phyloP scores from a whole-genome alignment of 352 stramenopile genomes.

The Blastocystis sp. region DNA sequence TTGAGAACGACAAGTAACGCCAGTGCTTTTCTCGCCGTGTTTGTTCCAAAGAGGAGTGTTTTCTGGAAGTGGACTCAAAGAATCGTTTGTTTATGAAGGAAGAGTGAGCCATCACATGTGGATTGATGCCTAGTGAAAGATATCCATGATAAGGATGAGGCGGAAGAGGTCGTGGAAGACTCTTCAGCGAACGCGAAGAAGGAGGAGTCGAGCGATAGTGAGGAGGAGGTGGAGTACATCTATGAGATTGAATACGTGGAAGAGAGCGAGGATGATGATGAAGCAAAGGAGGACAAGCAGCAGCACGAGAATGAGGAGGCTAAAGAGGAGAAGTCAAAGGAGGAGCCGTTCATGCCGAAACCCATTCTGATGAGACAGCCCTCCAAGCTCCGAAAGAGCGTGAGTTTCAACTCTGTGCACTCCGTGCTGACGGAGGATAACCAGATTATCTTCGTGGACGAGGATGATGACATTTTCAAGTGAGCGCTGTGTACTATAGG shows the following conservation, averaged over 20 bases:
- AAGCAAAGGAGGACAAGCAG: not conserved
- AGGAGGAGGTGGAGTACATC: conserved; percentile 59
- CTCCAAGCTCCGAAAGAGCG: conserved; percentile 27
- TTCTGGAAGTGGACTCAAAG: not conserved
- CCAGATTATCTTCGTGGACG: conserved; percentile 57
- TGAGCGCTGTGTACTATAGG: too few relatives aligned
- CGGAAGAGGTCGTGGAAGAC: conserved; percentile 23
- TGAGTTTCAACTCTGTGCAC: conserved; percentile 62
- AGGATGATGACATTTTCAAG: conserved; percentile 66
- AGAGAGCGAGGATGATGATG: conserved; percentile 17
- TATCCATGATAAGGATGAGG: not conserved
- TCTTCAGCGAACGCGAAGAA: not conserved
- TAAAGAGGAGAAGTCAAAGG: not conserved
- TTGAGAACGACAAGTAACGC: conserved; percentile 85
- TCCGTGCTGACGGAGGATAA: conserved; percentile 48
- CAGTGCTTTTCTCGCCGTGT: not conserved
- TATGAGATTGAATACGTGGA: conserved; percentile 61
- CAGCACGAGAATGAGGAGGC: not conserved
- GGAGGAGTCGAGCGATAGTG: not conserved
- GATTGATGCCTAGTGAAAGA: not conserved
- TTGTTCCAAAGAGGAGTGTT: conserved; percentile 18
- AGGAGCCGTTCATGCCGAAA: not conserved
- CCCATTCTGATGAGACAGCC: conserved; percentile 27
- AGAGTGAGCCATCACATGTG: not conserved
- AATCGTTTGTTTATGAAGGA: not conserved